Percentiles rank a stretch among this genome's conserved stretches.
These are phyloP conservation scores for Linderniella brevidens DNA, from an alignment of 257 asterid genomes.

Conservation along the genomic window DNA sequence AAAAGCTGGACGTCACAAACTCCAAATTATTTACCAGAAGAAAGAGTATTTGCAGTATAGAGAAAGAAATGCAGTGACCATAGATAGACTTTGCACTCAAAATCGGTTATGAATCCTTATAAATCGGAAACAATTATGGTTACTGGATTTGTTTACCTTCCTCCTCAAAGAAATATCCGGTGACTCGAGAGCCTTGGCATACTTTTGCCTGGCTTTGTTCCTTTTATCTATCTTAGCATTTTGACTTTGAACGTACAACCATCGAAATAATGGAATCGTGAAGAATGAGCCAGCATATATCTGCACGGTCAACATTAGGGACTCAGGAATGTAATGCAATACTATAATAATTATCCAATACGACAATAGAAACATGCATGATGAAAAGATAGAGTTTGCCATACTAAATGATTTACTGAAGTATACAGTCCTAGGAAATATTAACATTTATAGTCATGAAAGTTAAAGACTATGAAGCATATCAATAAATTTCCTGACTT, in stretches of 20 bases:
- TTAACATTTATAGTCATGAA: no score
- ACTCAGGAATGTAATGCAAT: not conserved
- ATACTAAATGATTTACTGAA: no score
- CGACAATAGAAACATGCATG: not conserved
- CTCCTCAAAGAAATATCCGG: constrained; percentile 64
- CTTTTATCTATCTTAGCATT: constrained; percentile 53
- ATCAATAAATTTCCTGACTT: no score
- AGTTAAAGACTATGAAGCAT: no score
- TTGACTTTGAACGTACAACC: constrained; percentile 50
- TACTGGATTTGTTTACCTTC: constrained; percentile 38
- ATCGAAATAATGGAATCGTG: constrained; percentile 71
- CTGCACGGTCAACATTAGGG: constrained; percentile 25
- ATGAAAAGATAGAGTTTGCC: not conserved
- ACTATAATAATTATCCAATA: not conserved
- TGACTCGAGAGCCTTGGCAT: constrained; percentile 53
- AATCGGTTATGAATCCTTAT: not conserved
- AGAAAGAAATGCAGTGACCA: not conserved
- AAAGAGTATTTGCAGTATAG: not conserved
- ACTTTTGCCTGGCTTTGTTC: constrained; percentile 51
- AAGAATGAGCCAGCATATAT: constrained; percentile 93
- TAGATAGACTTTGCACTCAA: no score
- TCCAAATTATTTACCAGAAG: not conserved
- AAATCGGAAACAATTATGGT: not conserved
- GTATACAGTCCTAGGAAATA: no score
- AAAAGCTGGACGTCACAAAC: constrained; percentile 29